These are phyloP conservation scores for Neofusicoccum sp. DNA, from an alignment of 2,329 filamentous ascomycete species.

Conservation along the genomic window DNA sequence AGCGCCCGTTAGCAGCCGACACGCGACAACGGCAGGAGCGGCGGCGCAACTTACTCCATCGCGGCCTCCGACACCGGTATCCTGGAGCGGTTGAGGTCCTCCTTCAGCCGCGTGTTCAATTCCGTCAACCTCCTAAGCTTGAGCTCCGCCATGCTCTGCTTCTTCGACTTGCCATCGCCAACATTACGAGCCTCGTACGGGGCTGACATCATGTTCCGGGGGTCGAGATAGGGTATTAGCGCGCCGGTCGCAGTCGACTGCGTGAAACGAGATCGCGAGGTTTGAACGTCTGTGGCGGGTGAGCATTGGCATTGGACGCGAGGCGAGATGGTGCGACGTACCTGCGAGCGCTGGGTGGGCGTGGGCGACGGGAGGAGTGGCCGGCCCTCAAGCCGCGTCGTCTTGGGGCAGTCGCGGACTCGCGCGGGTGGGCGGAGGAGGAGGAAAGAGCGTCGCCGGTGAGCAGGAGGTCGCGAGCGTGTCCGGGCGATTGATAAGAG, in stretches of 20 bases:
- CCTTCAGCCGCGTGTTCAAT: conserved; percentile 91
- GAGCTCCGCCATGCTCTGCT: conserved; percentile 98
- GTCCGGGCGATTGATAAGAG: conserved; percentile 3
- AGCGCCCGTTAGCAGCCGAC: not conserved
- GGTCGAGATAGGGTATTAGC: conserved; percentile 9
- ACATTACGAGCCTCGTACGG: conserved; percentile 66
- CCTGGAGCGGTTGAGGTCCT: conserved; percentile 91
- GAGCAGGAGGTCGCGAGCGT: not conserved
- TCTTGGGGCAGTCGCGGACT: conserved; percentile 15
- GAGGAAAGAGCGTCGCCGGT: conserved; percentile 11
- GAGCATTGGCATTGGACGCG: conserved; percentile 14
- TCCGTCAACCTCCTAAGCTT: conserved; percentile 96
- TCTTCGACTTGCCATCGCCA: conserved; percentile 78
- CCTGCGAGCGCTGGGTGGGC: conserved; percentile 22
- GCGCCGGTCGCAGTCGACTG: conserved; percentile 7
- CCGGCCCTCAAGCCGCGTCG: conserved; percentile 23
- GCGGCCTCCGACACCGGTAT: conserved; percentile 95
- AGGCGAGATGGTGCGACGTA: conserved; percentile 19
- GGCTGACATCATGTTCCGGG: conserved; percentile 52
- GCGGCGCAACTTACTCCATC: conserved; percentile 44
- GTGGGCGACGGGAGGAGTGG: conserved; percentile 24
- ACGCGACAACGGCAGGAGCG: not conserved
- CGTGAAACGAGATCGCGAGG: conserved; percentile 13
- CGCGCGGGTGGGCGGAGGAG: conserved; percentile 19
- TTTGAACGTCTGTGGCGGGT: conserved; percentile 14